Percentiles rank a stretch among this genome's conserved stretches.
Evolutionary conservation across 192 early-diverging fungal species (phyloP).

Genomic region (Coemansia sp.): DNA sequence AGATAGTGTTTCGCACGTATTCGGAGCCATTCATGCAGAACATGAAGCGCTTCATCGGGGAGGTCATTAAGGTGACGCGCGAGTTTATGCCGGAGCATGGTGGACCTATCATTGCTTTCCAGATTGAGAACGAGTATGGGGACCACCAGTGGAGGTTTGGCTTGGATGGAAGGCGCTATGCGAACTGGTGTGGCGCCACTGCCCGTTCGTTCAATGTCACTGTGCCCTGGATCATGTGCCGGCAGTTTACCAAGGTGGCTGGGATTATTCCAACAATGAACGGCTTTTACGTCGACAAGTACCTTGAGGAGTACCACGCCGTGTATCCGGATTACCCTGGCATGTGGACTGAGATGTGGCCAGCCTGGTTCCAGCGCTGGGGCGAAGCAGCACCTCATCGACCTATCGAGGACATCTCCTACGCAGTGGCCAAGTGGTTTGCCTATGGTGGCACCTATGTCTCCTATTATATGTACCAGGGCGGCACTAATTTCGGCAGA

Average conservation of each 20-base stretch:
- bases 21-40: constrained; percentile 49
- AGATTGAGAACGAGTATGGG: constrained; percentile 68
- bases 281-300: constrained; percentile 59
- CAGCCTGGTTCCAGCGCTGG: constrained; percentile 62
- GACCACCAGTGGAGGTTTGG: constrained; percentile 37
- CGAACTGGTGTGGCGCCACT: constrained; percentile 42
- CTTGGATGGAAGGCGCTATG: constrained; percentile 34
- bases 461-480: constrained; percentile 64
- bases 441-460: constrained; percentile 59
- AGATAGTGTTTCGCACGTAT: constrained; percentile 54
- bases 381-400: constrained; percentile 50
- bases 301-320: constrained; percentile 24
- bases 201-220: constrained; percentile 35
- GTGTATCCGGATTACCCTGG: constrained; percentile 48
- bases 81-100: constrained; percentile 54
- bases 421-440: constrained; percentile 57
- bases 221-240: constrained; percentile 66
- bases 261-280: constrained; percentile 53
- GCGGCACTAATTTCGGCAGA: constrained; percentile 67
- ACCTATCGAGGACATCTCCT: constrained; percentile 59
- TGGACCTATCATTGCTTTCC: constrained; percentile 61
- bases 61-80: constrained; percentile 40
- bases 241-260: constrained; percentile 42
- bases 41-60: constrained; percentile 50
- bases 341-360: constrained; percentile 63